These are phyloP conservation scores for Sphaerulina populicola DNA, from an alignment of 2,329 filamentous ascomycete genomes.

Conservation along the genomic window DNA sequence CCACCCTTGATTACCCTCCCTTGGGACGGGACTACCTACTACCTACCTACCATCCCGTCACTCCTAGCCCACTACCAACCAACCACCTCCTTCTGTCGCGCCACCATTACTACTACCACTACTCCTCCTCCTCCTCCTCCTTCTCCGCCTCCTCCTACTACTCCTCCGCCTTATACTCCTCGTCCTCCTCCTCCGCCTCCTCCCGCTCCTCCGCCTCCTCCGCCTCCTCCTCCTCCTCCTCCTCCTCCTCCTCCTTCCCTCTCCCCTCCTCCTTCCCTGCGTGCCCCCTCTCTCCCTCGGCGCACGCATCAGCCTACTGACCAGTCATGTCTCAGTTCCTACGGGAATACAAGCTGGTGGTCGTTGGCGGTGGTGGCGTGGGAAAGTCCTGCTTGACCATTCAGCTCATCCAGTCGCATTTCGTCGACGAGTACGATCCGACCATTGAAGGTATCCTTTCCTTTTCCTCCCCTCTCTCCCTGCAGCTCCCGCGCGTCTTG, in stretches of 20 bases:
- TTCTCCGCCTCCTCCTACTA: too few species aligned
- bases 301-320: conserved; percentile 6
- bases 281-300: conserved; percentile 4
- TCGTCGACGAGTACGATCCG: conserved; percentile 98
- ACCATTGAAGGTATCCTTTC: conserved; percentile 81
- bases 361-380: conserved; percentile 95
- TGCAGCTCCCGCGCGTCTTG: not conserved
- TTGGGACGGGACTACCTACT: too few species aligned
- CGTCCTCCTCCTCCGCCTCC: too few species aligned
- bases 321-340: conserved; percentile 37
- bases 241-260: too few species aligned
- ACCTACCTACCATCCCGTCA: too few species aligned
- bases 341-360: conserved; percentile 58
- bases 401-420: conserved; percentile 72
- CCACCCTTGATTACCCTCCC: too few species aligned
- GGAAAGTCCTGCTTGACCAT: conserved; percentile 99
- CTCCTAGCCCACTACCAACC: not conserved
- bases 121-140: not conserved
- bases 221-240: too few species aligned
- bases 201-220: not conserved
- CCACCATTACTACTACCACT: conserved; percentile 2
- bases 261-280: too few species aligned
- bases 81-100: conserved; percentile 2
- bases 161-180: too few species aligned
- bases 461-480: not conserved